A percentile compares a stretch with the other conserved stretches of the same genome.
Evolutionary conservation across 805 yeast species (phyloP).

Genomic region (Metschnikowia lunata): DNA sequence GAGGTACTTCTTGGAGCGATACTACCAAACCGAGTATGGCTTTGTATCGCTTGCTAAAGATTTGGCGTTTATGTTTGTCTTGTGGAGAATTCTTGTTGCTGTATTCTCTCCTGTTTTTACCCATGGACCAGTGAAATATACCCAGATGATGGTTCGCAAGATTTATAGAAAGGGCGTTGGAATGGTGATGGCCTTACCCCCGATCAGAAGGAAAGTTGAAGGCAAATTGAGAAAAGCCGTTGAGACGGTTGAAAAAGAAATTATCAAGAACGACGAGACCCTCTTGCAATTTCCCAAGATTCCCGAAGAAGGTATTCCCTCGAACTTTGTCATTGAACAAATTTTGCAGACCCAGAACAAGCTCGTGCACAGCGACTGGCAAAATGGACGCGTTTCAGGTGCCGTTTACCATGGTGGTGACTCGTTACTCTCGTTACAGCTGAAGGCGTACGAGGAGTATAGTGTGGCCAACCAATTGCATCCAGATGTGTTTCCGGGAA

Average conservation of each 20-base stretch:
- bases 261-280: slow-evolving; percentile 51
- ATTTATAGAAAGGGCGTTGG: slow-evolving; percentile 8
- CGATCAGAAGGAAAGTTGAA: slow-evolving; percentile 53
- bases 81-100: slow-evolving; percentile 10
- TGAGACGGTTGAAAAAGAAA: slow-evolving; percentile 46
- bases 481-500: slow-evolving; percentile 96
- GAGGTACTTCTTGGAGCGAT: neutral
- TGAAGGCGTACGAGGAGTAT: slow-evolving; percentile 68
- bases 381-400: slow-evolving; percentile 82
- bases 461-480: slow-evolving; percentile 92
- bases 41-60: slow-evolving; percentile 20
- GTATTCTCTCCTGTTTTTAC: slow-evolving; percentile 2
- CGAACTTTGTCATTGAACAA: slow-evolving; percentile 43
- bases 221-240: slow-evolving; percentile 50
- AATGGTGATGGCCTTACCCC: slow-evolving; percentile 41
- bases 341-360: slow-evolving; percentile 43
- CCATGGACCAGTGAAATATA: slow-evolving; percentile 14
- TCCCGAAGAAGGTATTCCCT: slow-evolving; percentile 58
- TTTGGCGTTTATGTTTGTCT: slow-evolving; percentile 16
- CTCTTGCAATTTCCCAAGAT: slow-evolving; percentile 44
- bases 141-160: neutral
- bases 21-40: slow-evolving; percentile 7
- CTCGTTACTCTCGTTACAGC: slow-evolving; percentile 69
- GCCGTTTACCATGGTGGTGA: slow-evolving; percentile 96
- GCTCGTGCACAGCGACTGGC: slow-evolving; percentile 74